Evolutionary conservation across 1,284 basidiomycete genomes (phyloP).

Genomic region (Schizophyllum amplum): DNA sequence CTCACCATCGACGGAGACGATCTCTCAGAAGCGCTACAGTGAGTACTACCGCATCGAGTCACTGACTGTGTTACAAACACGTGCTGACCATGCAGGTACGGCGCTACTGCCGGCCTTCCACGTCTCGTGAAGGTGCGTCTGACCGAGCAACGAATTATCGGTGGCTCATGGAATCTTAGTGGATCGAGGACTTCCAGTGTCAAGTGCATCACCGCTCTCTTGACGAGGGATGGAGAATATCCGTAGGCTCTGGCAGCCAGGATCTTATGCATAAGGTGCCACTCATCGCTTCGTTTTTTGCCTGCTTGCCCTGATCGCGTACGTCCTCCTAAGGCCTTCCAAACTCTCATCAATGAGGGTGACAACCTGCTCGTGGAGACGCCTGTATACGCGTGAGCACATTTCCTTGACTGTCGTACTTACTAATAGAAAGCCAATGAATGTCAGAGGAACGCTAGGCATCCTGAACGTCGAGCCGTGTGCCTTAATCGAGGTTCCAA

Average conservation of each 20-base stretch:
- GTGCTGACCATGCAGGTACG: conserved; percentile 8
- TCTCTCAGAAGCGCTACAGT: conserved; percentile 10
- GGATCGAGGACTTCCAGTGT: conserved; percentile 11
- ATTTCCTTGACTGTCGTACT: not conserved
- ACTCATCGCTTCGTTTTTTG: not conserved
- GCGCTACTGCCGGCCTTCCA: conserved; percentile 8
- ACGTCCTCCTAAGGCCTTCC: conserved; percentile 4
- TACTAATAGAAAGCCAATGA: not conserved
- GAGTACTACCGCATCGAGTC: not conserved
- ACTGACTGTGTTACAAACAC: not conserved
- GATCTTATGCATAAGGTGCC: conserved; percentile 12
- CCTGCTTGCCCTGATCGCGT: conserved; percentile 1
- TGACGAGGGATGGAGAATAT: conserved; percentile 7
- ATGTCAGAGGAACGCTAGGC: conserved; percentile 6
- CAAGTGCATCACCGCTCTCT: conserved; percentile 9
- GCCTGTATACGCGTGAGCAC: conserved; percentile 10
- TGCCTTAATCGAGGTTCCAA: conserved; percentile 8
- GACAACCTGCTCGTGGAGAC: conserved; percentile 12
- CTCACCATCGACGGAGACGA: conserved; percentile 7
- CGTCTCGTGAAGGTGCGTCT: conserved; percentile 9
- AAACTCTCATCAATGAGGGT: conserved; percentile 8
- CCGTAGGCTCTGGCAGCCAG: conserved; percentile 13
- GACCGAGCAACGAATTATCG: too few relatives aligned
- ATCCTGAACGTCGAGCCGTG: conserved; percentile 9
- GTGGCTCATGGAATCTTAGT: conserved; percentile 2